Evolutionary conservation across 805 yeast species (phyloP), one percentile per base, ranked within the genome.

Genomic region (Zygosaccharomyces rouxii): DNA sequence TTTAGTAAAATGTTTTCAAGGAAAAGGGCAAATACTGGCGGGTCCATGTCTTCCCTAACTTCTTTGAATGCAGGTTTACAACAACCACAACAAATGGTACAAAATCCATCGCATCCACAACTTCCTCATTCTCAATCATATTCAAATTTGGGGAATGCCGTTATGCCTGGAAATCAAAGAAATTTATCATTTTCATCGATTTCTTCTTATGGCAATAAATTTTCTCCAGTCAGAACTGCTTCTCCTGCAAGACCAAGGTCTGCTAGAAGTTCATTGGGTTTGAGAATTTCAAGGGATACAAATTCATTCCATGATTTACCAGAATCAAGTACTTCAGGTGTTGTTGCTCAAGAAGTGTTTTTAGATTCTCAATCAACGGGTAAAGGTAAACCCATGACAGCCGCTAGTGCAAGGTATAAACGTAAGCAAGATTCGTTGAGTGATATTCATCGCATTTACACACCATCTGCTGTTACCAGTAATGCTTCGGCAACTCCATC

Each of bases 1-100:
- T 66, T 66, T 39, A 63, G 63, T 45, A 66, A 64, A 45, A 56
- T 66, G 56, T 63, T 65, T 46, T 56, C 62, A n/a, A 57, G 61
- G 49, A 65, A 62, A 48, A 55, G 63, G 47, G 55, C 65, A 40
- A 62, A 61, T 46, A 63, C 64, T 42, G 56, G 55, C 52, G 63
- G 60, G 52, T 62, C 70, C 50, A 59, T 55, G 55, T 55, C 60
- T 50, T 60, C 66, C 33, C 42, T 55, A 38, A 48, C 52, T 31
- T 62, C 66, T 39, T 38, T 35, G 47, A 47, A 39, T 44, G 42
- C 51, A 31, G 49, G 47, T 25, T 50, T 48, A 26, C 50, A 38
- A 13, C 49, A 50, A 19, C 52, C 44, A 37, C 43, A 31, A n/a
- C 28, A 26, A 11, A 4, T 31, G 9, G 11, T 22, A 21, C 47